These are phyloP conservation scores for Daedalea quercina DNA, from an alignment of 768 basidiomycete genomes.

Conservation along the genomic window DNA sequence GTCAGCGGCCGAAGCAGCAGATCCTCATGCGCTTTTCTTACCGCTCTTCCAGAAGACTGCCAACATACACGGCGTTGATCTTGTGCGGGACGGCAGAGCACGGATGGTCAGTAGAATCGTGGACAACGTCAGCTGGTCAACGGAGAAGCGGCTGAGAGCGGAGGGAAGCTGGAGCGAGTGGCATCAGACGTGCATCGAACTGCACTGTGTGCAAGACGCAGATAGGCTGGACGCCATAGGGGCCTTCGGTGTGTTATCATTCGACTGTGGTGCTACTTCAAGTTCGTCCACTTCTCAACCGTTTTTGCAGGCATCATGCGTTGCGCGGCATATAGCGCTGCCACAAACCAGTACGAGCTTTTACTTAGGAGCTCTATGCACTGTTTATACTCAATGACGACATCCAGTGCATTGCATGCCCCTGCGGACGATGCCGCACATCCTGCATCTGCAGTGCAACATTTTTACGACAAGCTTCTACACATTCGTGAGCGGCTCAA, in stretches of 20 bases:
- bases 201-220: constrained; percentile 63
- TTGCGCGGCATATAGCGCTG: constrained; percentile 39
- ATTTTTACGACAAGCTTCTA: constrained; percentile 84
- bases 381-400: no score
- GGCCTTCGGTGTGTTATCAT: constrained; percentile 40
- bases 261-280: no score
- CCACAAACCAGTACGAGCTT: constrained; percentile 27
- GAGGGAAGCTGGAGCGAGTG: constrained; percentile 52
- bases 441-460: constrained; percentile 56
- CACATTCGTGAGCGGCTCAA: constrained; percentile 71
- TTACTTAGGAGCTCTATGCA: no score
- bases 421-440: constrained; percentile 40
- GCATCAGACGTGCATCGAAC: constrained; percentile 66
- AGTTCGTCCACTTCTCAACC: no score
- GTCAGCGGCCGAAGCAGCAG: constrained; percentile 40
- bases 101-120: constrained; percentile 51
- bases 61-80: constrained; percentile 39
- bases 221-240: constrained; percentile 49
- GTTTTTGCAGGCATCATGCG: constrained; percentile 34
- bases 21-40: constrained; percentile 60
- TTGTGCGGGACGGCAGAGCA: constrained; percentile 56
- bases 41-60: constrained; percentile 49
- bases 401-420: constrained; percentile 35
- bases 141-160: constrained; percentile 62
- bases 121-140: constrained; percentile 81